Percentiles rank a stretch among this genome's conserved stretches.
These are phyloP conservation scores for Dendrostoma leiphaemia DNA, from an alignment of 2,329 filamentous ascomycete genomes.

Conservation along the genomic window DNA sequence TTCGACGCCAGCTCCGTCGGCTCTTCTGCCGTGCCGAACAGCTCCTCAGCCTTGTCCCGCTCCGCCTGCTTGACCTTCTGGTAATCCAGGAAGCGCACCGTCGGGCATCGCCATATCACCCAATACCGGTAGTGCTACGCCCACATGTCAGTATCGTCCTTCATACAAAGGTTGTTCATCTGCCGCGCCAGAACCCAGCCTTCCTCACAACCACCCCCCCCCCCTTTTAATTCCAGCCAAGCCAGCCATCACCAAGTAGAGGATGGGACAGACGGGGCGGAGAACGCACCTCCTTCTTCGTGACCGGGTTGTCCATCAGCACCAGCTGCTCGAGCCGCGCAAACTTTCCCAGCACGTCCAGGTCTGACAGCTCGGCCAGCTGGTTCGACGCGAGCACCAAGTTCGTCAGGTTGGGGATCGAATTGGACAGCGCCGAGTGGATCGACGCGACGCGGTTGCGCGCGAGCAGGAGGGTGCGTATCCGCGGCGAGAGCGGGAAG, in stretches of 20 bases:
- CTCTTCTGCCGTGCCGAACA: constrained; percentile 78
- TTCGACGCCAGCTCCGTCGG: constrained; percentile 79
- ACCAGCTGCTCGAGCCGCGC: constrained; percentile 74
- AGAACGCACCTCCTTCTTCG: constrained; percentile 79
- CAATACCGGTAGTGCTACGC: constrained; percentile 85
- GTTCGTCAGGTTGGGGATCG: constrained; percentile 78
- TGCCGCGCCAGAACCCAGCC: no score
- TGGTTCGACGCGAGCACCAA: constrained; percentile 83
- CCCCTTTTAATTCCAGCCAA: no score
- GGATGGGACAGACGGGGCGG: no score
- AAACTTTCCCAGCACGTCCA: constrained; percentile 75
- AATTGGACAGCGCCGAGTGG: constrained; percentile 69
- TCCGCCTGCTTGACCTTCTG: constrained; percentile 87
- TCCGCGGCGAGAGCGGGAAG: constrained; percentile 86
- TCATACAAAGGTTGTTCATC: no score
- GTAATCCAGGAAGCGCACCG: constrained; percentile 88
- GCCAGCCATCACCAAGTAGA: no score
- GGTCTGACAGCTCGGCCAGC: constrained; percentile 77
- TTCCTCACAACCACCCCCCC: no score
- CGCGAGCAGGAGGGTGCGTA: constrained; percentile 84
- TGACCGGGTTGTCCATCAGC: constrained; percentile 83
- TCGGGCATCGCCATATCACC: constrained; percentile 83
- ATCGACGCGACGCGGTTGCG: constrained; percentile 85
- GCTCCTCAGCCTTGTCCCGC: constrained; percentile 68
- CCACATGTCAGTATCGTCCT: not conserved